These are phyloP conservation scores for Exophiala sp. DNA, from an alignment of 2,329 filamentous ascomycete species.

Conservation along the genomic window DNA sequence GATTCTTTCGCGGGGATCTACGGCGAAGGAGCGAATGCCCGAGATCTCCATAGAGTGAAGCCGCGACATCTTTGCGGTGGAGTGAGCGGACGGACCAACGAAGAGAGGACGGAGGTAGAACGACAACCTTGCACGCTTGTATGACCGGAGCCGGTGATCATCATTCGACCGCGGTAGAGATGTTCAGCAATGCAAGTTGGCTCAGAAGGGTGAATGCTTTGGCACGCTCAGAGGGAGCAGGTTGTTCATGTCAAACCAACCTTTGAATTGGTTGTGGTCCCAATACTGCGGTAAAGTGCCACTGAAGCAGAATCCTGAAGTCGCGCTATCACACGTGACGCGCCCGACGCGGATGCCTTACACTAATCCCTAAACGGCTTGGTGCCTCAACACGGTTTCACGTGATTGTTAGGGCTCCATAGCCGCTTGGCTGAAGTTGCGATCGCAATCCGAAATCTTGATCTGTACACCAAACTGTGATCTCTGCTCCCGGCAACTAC, in stretches of 20 bases:
- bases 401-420: neutral
- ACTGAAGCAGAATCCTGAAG: neutral
- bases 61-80: constrained; percentile 45
- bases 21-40: constrained; percentile 83
- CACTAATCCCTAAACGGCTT: neutral
- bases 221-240: neutral
- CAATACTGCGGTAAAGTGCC: neutral
- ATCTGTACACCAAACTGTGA: neutral
- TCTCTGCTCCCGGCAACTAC: neutral
- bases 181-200: neutral
- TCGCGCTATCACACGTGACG: neutral
- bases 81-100: neutral
- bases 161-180: neutral
- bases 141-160: neutral
- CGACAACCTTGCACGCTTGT: neutral
- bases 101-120: neutral
- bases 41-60: constrained; percentile 85
- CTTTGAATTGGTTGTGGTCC: neutral
- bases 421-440: neutral
- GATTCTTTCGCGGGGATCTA: constrained; percentile 67
- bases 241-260: neutral
- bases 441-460: constrained; percentile 1
- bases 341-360: neutral
- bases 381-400: neutral
- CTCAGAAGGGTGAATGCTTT: neutral